Evolutionary conservation across 495 filamentous ascomycete genomes (phyloP).

Genomic region (Aspergillus steynii): DNA sequence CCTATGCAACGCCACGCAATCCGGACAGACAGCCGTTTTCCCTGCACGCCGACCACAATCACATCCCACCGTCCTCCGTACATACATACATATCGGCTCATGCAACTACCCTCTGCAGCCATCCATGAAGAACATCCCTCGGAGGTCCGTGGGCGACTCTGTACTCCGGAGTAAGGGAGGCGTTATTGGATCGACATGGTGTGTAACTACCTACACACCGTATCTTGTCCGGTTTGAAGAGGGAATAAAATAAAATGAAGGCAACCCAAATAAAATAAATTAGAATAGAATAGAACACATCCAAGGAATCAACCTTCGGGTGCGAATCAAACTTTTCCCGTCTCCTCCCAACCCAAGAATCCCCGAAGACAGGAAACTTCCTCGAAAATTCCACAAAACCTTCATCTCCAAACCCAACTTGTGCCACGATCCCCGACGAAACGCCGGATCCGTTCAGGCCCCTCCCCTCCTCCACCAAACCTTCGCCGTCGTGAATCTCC

Average conservation of each 20-base stretch:
- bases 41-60: too few relatives aligned
- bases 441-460: not conserved
- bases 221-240: not conserved
- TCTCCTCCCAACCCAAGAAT: not conserved
- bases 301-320: not conserved
- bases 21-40: too few relatives aligned
- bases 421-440: not conserved
- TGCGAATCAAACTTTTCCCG: not conserved
- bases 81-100: too few relatives aligned
- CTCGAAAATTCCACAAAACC: not conserved
- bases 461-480: not conserved
- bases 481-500: not conserved
- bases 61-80: too few relatives aligned
- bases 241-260: slow-evolving; percentile 8
- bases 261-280: slow-evolving; percentile 5
- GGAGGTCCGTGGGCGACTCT: too few relatives aligned
- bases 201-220: too few relatives aligned
- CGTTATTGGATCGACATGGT: too few relatives aligned
- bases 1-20: too few relatives aligned
- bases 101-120: too few relatives aligned
- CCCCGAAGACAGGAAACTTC: not conserved
- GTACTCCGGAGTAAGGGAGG: too few relatives aligned
- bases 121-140: too few relatives aligned
- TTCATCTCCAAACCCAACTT: too few relatives aligned
- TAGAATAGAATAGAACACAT: not conserved